Evolutionary conservation across 164 flowering plant species (phyloP).

Genomic region (Tetrastigma voinierianum): DNA sequence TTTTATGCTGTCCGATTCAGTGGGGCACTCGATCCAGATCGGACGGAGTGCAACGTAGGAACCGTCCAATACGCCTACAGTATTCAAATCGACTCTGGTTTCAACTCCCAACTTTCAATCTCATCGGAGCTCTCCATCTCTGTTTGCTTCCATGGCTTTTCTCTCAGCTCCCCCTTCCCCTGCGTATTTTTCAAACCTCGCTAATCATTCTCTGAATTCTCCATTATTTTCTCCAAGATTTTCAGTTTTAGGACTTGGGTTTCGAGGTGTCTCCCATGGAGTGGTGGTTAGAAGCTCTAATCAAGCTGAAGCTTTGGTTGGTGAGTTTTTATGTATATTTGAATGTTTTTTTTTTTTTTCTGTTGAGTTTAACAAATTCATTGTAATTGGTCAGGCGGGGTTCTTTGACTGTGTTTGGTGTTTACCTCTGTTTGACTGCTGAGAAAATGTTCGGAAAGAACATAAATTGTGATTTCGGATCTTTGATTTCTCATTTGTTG

Average conservation of each 20-base stretch:
- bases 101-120: too few relatives aligned
- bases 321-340: constrained; percentile 14
- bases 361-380: not conserved
- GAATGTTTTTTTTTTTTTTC: not conserved
- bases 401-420: too few relatives aligned
- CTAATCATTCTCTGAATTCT: constrained; percentile 12
- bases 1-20: too few relatives aligned
- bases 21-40: too few relatives aligned
- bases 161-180: constrained; percentile 11
- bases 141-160: constrained; percentile 36
- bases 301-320: constrained; percentile 22
- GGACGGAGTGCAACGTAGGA: too few relatives aligned
- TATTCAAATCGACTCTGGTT: too few relatives aligned
- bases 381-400: too few relatives aligned
- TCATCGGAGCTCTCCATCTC: not conserved
- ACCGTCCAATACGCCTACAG: too few relatives aligned
- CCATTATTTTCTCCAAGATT: constrained; percentile 13
- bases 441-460: too few relatives aligned
- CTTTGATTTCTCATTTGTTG: too few relatives aligned
- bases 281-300: constrained; percentile 19
- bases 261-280: constrained; percentile 14
- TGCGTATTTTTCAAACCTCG: constrained; percentile 16
- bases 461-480: too few relatives aligned
- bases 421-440: too few relatives aligned
- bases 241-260: constrained; percentile 19